Conservation (phyloP, 768 basidiomycete species). For the Russula lepida region DNA sequence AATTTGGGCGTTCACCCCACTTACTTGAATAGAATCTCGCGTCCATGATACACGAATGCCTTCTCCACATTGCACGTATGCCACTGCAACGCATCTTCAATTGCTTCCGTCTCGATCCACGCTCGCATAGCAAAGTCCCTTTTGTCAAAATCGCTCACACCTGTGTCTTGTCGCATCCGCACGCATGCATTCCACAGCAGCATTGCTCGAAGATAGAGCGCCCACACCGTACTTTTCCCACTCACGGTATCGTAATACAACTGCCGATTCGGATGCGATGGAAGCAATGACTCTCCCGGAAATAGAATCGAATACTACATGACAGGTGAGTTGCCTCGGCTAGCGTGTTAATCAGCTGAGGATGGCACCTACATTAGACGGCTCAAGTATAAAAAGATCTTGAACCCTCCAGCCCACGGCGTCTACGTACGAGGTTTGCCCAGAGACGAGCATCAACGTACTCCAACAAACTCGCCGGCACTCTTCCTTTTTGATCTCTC, state of each 20-base stretch:
- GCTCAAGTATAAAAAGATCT: conserved; percentile 52
- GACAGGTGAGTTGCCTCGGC: neutral
- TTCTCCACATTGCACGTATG: conserved; percentile 64
- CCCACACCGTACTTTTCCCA: conserved; percentile 62
- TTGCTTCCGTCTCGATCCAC: conserved; percentile 61
- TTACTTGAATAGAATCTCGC: conserved; percentile 73
- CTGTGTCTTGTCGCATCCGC: conserved; percentile 42
- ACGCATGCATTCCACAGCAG: conserved; percentile 69
- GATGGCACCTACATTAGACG: conserved; percentile 52
- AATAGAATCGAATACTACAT: conserved; percentile 60
- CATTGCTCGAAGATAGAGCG: conserved; percentile 60
- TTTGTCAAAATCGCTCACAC: conserved; percentile 41
- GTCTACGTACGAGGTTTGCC: conserved; percentile 53
- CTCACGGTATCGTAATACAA: conserved; percentile 29
- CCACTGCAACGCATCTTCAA: conserved; percentile 52
- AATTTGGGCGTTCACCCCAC: conserved; percentile 23
- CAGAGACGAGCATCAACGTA: conserved; percentile 52
- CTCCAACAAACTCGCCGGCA: conserved; percentile 72
- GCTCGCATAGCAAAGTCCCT: conserved; percentile 56
- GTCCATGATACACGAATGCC: conserved; percentile 58
- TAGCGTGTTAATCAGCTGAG: neutral
- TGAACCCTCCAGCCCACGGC: conserved; percentile 31
- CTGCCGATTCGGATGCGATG: conserved; percentile 27
- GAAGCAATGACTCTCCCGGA: conserved; percentile 54
- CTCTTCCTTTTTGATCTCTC: conserved; percentile 61